Base-by-base conservation (phyloP, 2,329 filamentous ascomycete genomes). In the Basipetospora chlamydospora region DNA sequence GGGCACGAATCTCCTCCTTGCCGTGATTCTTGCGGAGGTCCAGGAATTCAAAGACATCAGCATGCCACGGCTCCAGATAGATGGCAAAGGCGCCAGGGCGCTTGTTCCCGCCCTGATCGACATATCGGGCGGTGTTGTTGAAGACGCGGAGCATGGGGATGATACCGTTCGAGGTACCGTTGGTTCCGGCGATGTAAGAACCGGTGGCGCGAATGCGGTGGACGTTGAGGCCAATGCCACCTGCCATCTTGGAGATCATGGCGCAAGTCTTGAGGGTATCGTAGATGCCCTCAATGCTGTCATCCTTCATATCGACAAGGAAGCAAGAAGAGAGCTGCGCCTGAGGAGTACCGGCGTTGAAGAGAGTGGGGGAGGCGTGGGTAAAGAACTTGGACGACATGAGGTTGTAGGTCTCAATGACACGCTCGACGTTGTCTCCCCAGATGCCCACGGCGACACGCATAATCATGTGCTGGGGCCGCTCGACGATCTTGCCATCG, bases 341-440 rank as follows among this genome's bases (percentile, higher is more conserved):
- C 52, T 90, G 80, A 30, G 90, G 90, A 20, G 90, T 98, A 53
- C 88, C 90, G 38, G 90, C 90, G 52, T 94, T 95, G 77, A 98
- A 98, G 36, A 98, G 77, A 4, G 90, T 98, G 4, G 90, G 90
- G 7, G 90, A 98, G 37, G 90, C 90, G 54, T 98, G 90, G 39
- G 90, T 98, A 64, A 98, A 98, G 67, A 82, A 88, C 63, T 96
- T 96, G 67, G 78, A 86, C 22, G 90, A 98, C 87, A 98, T 95
- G 61, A 92, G 75, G 64, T 96, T 88, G 70, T 98, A 98, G 28
- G 90, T 96, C 72, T 98, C 86, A 38, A 96, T 77, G 44, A 85
- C 88, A 53, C 80, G 84, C 65, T 96, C 90, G 42, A 98, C 80
- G 52, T 96, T 74, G 44, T 94, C 84, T 41, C 87, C 87, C 67